These are phyloP conservation scores for Cryphonectria radicalis DNA, from an alignment of 2,329 filamentous ascomycete genomes.

Conservation along the genomic window DNA sequence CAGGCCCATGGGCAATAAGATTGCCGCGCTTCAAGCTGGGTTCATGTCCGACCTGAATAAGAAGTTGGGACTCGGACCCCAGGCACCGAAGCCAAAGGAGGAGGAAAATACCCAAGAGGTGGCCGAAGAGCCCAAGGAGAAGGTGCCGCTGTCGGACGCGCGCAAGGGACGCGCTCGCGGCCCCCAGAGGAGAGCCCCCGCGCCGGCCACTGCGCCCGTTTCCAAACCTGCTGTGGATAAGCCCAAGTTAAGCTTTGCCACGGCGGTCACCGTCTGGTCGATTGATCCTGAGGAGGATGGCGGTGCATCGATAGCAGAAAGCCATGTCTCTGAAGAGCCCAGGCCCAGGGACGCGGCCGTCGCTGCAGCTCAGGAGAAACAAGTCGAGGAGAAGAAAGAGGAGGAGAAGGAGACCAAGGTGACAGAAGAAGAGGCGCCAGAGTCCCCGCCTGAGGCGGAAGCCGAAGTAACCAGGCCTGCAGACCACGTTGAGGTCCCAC, in stretches of 20 bases:
- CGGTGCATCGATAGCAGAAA: constrained; percentile 42
- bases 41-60: constrained; percentile 95
- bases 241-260: constrained; percentile 51
- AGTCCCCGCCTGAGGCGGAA: constrained; percentile 7
- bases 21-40: constrained; percentile 85
- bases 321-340: neutral
- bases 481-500: constrained; percentile 26
- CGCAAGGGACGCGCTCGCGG: constrained; percentile 89
- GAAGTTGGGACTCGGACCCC: constrained; percentile 83
- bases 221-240: constrained; percentile 37
- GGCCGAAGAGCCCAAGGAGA: constrained; percentile 64
- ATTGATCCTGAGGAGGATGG: constrained; percentile 56
- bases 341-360: constrained; percentile 23
- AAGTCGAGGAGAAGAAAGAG: constrained; percentile 23
- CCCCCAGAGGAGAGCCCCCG: constrained; percentile 63
- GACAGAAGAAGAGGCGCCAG: neutral
- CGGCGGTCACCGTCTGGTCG: constrained; percentile 54
- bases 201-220: constrained; percentile 38
- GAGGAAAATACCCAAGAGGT: constrained; percentile 58
- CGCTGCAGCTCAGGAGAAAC: neutral
- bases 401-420: constrained; percentile 23
- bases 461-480: constrained; percentile 16
- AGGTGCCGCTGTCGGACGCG: constrained; percentile 82
- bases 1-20: constrained; percentile 80
- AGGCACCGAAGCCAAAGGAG: constrained; percentile 67